A percentile compares a stretch with the other conserved stretches of the same genome.
phyloP scores from a whole-genome alignment of 1,284 basidiomycete genomes.

The Sporisorium scitamineum region DNA sequence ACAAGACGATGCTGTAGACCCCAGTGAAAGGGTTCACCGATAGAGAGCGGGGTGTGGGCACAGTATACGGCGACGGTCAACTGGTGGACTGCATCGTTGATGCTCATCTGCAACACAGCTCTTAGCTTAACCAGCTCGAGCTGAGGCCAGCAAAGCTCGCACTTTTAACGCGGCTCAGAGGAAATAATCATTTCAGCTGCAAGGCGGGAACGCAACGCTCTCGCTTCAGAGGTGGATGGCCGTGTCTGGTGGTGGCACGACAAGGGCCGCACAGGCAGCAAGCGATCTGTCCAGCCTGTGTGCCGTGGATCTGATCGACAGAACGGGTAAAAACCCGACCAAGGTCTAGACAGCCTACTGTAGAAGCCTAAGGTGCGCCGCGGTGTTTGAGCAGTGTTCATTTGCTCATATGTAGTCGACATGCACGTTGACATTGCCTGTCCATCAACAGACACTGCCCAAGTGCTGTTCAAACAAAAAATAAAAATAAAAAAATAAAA shows the following conservation, averaged over 20 bases:
- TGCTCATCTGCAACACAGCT: slow-evolving; percentile 4
- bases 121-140: neutral
- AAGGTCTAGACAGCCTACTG: neutral
- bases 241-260: no score
- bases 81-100: neutral
- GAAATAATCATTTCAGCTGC: slow-evolving; percentile 16
- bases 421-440: neutral
- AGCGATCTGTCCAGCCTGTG: neutral
- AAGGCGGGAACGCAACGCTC: slow-evolving; percentile 12
- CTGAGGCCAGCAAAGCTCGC: slow-evolving; percentile 10
- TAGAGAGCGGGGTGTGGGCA: no score
- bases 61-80: no score
- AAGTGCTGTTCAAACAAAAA: slow-evolving; percentile 6
- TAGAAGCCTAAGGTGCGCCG: neutral
- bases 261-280: no score
- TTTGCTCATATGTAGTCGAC: neutral
- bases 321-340: neutral
- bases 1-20: neutral
- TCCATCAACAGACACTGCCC: slow-evolving; percentile 4
- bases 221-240: slow-evolving; percentile 3
- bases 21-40: no score
- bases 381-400: neutral
- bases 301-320: neutral
- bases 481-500: neutral
- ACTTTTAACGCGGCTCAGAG: no score